Evolutionary conservation across 805 yeast genomes (phyloP).

Genomic region (Yueomyces sinensis): DNA sequence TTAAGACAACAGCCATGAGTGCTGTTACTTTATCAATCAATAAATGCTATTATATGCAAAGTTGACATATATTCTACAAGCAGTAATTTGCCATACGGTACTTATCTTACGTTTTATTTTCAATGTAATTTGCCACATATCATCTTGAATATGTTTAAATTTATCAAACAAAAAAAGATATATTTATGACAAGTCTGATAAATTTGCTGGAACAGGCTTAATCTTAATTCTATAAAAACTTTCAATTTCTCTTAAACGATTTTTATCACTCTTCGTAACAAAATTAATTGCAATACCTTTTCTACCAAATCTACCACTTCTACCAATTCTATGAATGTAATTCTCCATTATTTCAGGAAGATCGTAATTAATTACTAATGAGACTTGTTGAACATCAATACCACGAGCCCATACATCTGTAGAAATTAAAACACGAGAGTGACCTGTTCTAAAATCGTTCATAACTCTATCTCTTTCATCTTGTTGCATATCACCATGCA

Average conservation of each 20-base stretch:
- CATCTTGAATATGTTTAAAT: too few relatives aligned
- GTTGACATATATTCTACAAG: too few relatives aligned
- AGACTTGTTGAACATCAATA: constrained; percentile 95
- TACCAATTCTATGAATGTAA: constrained; percentile 95
- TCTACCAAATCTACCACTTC: constrained; percentile 98
- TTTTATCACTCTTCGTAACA: constrained; percentile 67
- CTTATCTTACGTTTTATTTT: too few relatives aligned
- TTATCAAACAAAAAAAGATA: too few relatives aligned
- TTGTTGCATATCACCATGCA: constrained; percentile 95
- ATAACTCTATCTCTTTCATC: constrained; percentile 86
- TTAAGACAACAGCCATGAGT: too few relatives aligned
- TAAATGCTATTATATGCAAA: too few relatives aligned
- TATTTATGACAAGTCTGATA: constrained; percentile 32
- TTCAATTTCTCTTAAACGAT: constrained; percentile 73
- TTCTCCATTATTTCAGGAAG: constrained; percentile 82
- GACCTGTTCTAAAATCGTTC: constrained; percentile 92
- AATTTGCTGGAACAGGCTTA: constrained; percentile 80
- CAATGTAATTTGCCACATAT: too few relatives aligned
- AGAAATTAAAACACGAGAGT: constrained; percentile 81
- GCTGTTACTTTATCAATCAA: too few relatives aligned
- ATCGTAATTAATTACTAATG: constrained; percentile 89
- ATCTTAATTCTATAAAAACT: constrained; percentile 81
- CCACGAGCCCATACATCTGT: constrained; percentile 97
- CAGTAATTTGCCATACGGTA: too few relatives aligned
- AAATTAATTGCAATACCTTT: constrained; percentile 97